phyloP scores from a whole-genome alignment of 176 grass and related monocot genomes.

The Themeda triandra region DNA sequence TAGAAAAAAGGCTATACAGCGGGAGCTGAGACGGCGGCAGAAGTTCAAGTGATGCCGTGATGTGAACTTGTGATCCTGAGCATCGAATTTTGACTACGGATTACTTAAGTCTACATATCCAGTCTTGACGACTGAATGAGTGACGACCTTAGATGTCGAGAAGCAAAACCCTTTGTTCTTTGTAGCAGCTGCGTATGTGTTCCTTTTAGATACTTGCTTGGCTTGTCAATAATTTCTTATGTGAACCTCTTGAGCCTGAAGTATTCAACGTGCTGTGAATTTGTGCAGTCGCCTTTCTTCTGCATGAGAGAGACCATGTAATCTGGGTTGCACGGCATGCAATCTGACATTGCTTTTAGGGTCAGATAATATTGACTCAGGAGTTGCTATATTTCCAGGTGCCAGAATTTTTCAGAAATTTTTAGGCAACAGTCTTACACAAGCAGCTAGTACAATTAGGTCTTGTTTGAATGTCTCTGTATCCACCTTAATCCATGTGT shows the following conservation, averaged over 20 bases:
- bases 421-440: background rate
- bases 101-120: background rate
- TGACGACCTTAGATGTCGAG: background rate
- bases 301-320: background rate
- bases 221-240: background rate
- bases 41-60: background rate
- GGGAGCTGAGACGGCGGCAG: constrained; percentile 45
- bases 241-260: background rate
- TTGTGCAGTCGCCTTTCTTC: background rate
- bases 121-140: background rate
- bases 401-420: background rate
- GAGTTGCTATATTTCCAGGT: no score
- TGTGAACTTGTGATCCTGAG: background rate
- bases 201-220: background rate
- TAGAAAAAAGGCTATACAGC: constrained; percentile 46
- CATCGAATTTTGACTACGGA: background rate
- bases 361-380: background rate
- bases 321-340: background rate
- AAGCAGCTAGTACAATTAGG: no score
- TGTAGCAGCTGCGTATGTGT: background rate
- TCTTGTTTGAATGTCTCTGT: no score
- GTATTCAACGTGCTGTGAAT: background rate
- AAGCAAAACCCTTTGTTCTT: background rate
- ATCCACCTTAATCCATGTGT: no score
- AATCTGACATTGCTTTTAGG: background rate